phyloP scores from a whole-genome alignment of 495 filamentous ascomycete species.

The Xylaria longipes region DNA sequence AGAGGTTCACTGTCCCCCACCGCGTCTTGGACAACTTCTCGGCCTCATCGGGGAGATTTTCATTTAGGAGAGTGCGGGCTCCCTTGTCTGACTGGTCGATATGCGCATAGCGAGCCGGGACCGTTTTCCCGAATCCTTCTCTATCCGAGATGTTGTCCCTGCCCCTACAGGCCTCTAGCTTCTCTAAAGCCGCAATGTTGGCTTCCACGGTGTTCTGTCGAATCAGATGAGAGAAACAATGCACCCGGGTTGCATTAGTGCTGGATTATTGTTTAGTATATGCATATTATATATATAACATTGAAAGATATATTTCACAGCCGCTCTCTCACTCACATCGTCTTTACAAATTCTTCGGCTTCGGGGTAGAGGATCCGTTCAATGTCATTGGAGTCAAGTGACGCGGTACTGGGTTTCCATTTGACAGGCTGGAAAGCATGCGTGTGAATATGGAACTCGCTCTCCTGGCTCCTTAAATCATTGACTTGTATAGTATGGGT shows the following conservation, averaged over 20 bases:
- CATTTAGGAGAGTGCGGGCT: constrained; percentile 51
- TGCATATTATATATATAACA: too few species aligned
- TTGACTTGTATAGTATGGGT: constrained; percentile 2
- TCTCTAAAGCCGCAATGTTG: constrained; percentile 6
- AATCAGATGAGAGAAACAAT: constrained; percentile 20
- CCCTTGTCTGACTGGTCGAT: constrained; percentile 65
- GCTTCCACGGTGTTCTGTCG: constrained; percentile 7
- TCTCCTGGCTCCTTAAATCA: constrained; percentile 5
- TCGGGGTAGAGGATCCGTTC: not conserved
- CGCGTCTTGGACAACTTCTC: constrained; percentile 58
- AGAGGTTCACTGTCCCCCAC: constrained; percentile 71
- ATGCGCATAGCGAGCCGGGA: constrained; percentile 63
- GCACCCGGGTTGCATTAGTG: constrained; percentile 11
- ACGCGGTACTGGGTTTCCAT: constrained; percentile 5
- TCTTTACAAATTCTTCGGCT: constrained; percentile 16
- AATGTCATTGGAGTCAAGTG: not conserved
- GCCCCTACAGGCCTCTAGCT: constrained; percentile 4
- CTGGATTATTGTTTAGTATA: not conserved
- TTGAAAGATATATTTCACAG: not conserved
- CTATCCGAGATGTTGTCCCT: constrained; percentile 17
- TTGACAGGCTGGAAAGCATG: constrained; percentile 9
- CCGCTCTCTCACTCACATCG: not conserved
- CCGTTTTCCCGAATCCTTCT: constrained; percentile 26
- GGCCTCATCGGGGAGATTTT: constrained; percentile 61
- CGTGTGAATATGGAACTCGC: constrained; percentile 18